These are phyloP conservation scores for Hydrangea macrophylla DNA, from an alignment of 148 eudicot species.

Conservation along the genomic window DNA sequence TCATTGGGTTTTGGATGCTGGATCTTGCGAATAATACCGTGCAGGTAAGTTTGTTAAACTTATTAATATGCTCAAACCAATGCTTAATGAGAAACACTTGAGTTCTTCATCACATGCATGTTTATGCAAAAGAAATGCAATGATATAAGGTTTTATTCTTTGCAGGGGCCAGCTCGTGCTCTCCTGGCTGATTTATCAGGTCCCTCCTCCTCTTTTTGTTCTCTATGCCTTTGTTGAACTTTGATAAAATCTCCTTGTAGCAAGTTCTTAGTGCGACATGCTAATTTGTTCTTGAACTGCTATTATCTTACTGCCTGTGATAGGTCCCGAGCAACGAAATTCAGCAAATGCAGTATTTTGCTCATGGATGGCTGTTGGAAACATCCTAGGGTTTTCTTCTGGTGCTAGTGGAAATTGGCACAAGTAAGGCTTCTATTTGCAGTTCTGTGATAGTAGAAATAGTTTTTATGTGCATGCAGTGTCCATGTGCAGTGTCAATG, in stretches of 20 bases:
- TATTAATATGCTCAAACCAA: background rate
- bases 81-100: background rate
- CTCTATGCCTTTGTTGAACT: too few relatives aligned
- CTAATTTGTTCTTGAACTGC: slow-evolving; percentile 14
- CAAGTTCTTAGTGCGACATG: slow-evolving; percentile 10
- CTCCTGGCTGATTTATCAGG: slow-evolving; percentile 97
- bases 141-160: slow-evolving; percentile 14
- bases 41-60: slow-evolving; percentile 52
- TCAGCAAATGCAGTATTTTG: slow-evolving; percentile 93
- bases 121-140: background rate
- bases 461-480: background rate
- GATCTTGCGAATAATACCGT: slow-evolving; percentile 98
- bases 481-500: background rate
- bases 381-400: slow-evolving; percentile 90
- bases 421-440: slow-evolving; percentile 37
- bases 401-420: slow-evolving; percentile 95
- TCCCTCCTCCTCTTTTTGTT: slow-evolving; percentile 8
- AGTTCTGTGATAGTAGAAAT: background rate
- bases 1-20: slow-evolving; percentile 95
- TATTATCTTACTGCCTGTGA: slow-evolving; percentile 21
- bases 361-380: slow-evolving; percentile 98
- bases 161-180: slow-evolving; percentile 98
- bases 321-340: slow-evolving; percentile 94
- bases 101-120: background rate
- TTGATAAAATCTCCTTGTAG: slow-evolving; percentile 7